phyloP scores from a whole-genome alignment of 1,284 basidiomycete species.

The Lentinus polychrous region DNA sequence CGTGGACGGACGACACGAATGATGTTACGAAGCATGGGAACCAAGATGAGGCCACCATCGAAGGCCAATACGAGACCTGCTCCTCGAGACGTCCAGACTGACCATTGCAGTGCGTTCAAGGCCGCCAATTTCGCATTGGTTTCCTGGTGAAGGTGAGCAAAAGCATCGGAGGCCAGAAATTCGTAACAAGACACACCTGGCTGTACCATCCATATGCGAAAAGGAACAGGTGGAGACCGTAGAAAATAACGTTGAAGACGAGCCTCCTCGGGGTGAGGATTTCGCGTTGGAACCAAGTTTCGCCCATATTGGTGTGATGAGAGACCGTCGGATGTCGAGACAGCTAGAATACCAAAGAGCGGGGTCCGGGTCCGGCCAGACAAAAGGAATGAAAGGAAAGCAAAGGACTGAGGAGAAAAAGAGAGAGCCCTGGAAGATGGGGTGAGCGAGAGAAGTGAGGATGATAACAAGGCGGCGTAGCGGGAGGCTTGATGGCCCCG shows the following conservation, averaged over 20 bases:
- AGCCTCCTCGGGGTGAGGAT: conserved; percentile 57
- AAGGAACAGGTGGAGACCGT: conserved; percentile 61
- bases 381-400: conserved; percentile 28
- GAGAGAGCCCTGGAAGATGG: conserved; percentile 13
- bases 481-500: conserved; percentile 7
- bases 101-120: conserved; percentile 71
- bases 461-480: conserved; percentile 10
- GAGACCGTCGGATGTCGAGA: conserved; percentile 16
- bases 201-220: conserved; percentile 78
- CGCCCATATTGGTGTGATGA: conserved; percentile 40
- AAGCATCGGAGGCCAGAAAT: background rate
- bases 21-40: conserved; percentile 83
- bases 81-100: conserved; percentile 82
- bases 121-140: conserved; percentile 57
- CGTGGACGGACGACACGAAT: conserved; percentile 75
- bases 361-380: conserved; percentile 48
- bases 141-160: conserved; percentile 32
- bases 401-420: conserved; percentile 20
- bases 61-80: conserved; percentile 82
- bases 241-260: conserved; percentile 70
- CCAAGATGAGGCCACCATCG: conserved; percentile 74
- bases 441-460: conserved; percentile 14
- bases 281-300: conserved; percentile 67
- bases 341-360: conserved; percentile 23
- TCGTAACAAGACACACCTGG: conserved; percentile 42